Percentiles rank a stretch among this genome's conserved stretches.
phyloP scores from a whole-genome alignment of 83 land plant species.

The Diphasiastrum complanatum region DNA sequence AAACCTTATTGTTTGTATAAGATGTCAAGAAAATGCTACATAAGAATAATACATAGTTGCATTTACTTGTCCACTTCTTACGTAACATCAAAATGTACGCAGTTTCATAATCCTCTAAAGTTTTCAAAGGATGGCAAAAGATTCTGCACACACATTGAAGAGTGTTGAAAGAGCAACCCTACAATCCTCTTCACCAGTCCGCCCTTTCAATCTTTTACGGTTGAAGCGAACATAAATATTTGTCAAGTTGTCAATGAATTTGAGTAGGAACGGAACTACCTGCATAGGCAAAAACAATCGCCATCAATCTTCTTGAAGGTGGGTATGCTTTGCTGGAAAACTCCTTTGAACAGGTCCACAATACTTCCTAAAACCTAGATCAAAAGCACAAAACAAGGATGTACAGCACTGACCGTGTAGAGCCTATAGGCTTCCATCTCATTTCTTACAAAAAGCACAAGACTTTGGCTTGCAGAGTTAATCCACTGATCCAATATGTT shows the following conservation, averaged over 20 bases:
- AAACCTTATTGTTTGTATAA: too few species aligned
- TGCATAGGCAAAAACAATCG: constrained; percentile 19
- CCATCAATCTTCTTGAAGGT: not conserved
- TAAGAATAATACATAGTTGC: too few species aligned
- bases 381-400: not conserved
- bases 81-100: not conserved
- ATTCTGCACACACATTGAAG: constrained; percentile 54
- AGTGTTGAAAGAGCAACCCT: constrained; percentile 80
- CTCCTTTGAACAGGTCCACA: not conserved
- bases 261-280: constrained; percentile 93
- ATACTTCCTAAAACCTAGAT: not conserved
- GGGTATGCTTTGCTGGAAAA: not conserved
- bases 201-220: constrained; percentile 92
- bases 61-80: not conserved
- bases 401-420: constrained; percentile 52
- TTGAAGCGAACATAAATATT: constrained; percentile 96
- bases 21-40: too few species aligned
- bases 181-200: constrained; percentile 92
- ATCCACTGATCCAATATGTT: constrained; percentile 99
- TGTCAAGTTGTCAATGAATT: constrained; percentile 89
- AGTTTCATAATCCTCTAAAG: not conserved
- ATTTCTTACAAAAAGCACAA: constrained; percentile 84
- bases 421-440: constrained; percentile 96
- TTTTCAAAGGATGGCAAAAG: not conserved
- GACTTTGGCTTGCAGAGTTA: constrained; percentile 88